Base-by-base conservation (phyloP, 768 basidiomycete genomes). In the Glaciozyma martinii region DNA sequence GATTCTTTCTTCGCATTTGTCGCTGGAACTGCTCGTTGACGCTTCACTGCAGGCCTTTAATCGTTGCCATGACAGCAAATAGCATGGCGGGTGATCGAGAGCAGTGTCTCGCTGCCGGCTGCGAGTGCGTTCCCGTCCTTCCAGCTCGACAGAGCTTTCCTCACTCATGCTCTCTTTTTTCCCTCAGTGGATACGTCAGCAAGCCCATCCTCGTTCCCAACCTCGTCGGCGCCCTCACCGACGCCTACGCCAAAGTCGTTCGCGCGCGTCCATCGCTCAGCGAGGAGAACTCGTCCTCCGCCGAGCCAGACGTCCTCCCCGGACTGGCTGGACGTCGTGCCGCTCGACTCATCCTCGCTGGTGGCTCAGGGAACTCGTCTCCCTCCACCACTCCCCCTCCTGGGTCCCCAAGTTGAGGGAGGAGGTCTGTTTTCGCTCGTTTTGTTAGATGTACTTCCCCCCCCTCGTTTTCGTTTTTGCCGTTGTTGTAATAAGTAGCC, bases 1-100 rank as follows among this genome's bases (percentile, higher is more conserved):
- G 16, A 29, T 56, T 30, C 33, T 27, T 25, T 13, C 37, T 40
- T 5, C 13, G 18, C 46, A n/a, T 21, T 5, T 25, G 23, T 4
- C 8, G 5, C 23, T 1, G 52, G 29, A 27, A 23, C 21, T 15
- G 21, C 18, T 33, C 2, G 32, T 29, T 25, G 4, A 44, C 18
- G 37, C 18, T 3, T 9, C 5, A 15, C n/a, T 10, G 15, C 33
- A 59, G 67, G 9, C 68, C 65, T 3, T 27, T 18, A 10, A 66
- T 70, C 40, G 60, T 67, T 16, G 63, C 62, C 8, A n/a, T 71
- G 33, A 71, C 69, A 8, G 69, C 69, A 19, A 71, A 71, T n/a
- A 63, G 66, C 30, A 66, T 66, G 66, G 40, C 63, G 1, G 69
- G 66, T 3, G 69, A 71, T 61, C 46, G 47, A 15, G 29, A 33